These are phyloP conservation scores for Phytophthora sansomeana DNA, from an alignment of 352 stramenopile species.

Conservation along the genomic window DNA sequence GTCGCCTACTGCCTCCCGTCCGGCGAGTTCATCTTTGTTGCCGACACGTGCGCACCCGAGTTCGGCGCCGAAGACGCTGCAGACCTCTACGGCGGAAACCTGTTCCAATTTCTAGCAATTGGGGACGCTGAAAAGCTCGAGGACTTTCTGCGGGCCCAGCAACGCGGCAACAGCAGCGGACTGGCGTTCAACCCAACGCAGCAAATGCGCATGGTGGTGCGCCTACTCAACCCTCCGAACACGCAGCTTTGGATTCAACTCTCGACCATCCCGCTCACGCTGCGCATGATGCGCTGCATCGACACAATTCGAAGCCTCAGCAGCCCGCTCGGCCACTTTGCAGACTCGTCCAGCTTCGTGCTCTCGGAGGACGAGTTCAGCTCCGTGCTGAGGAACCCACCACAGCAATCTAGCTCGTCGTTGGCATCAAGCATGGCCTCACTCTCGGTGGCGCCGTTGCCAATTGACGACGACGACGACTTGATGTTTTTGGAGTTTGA, in stretches of 20 bases:
- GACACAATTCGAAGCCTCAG: slow-evolving; percentile 67
- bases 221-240: slow-evolving; percentile 32
- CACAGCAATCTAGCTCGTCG: slow-evolving; percentile 12
- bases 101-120: slow-evolving; percentile 64
- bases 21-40: slow-evolving; percentile 82
- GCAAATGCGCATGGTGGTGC: slow-evolving; percentile 57
- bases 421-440: slow-evolving; percentile 7
- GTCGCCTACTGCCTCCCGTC: slow-evolving; percentile 76
- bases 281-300: slow-evolving; percentile 84
- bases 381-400: slow-evolving; percentile 39
- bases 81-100: slow-evolving; percentile 68
- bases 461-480: slow-evolving; percentile 33
- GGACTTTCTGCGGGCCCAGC: slow-evolving; percentile 56
- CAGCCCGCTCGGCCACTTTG: slow-evolving; percentile 55
- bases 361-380: slow-evolving; percentile 71
- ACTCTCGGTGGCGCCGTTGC: slow-evolving; percentile 6
- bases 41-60: slow-evolving; percentile 47
- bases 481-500: slow-evolving; percentile 45
- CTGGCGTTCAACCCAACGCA: slow-evolving; percentile 28
- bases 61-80: slow-evolving; percentile 43
- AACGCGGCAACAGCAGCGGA: slow-evolving; percentile 14
- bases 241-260: slow-evolving; percentile 63
- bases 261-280: slow-evolving; percentile 65
- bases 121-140: slow-evolving; percentile 71
- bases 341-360: slow-evolving; percentile 79